These are phyloP conservation scores for Cryptococcus sp. DNA, from an alignment of 1,284 basidiomycete species.

Conservation along the genomic window DNA sequence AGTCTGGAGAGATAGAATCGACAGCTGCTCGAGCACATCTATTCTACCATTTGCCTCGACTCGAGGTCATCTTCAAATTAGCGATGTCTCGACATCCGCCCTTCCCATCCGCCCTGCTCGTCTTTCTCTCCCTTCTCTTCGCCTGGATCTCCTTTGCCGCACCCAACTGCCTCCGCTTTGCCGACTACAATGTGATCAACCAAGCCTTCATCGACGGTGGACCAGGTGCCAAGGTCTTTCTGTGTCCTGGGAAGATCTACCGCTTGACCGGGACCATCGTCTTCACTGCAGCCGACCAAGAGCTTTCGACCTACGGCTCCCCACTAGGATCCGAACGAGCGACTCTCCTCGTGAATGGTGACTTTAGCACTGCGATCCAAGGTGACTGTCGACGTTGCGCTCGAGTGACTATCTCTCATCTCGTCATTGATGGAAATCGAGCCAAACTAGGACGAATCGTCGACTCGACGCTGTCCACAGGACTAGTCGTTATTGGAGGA, in stretches of 20 bases:
- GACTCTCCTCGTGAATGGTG: slow-evolving; percentile 39
- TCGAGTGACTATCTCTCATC: slow-evolving; percentile 35
- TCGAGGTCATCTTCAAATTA: too few species aligned
- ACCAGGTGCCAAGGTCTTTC: slow-evolving; percentile 45
- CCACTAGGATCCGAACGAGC: slow-evolving; percentile 47
- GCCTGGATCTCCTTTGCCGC: slow-evolving; percentile 11
- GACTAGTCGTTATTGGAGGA: slow-evolving; percentile 43
- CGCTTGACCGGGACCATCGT: slow-evolving; percentile 45
- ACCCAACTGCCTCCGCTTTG: slow-evolving; percentile 31
- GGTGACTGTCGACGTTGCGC: slow-evolving; percentile 49
- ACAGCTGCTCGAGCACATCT: too few species aligned
- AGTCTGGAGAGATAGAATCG: too few species aligned
- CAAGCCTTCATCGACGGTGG: slow-evolving; percentile 43
- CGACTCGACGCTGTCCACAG: slow-evolving; percentile 24
- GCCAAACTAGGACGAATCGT: slow-evolving; percentile 33
- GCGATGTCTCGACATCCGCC: too few species aligned
- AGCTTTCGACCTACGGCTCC: slow-evolving; percentile 49
- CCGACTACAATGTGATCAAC: slow-evolving; percentile 40
- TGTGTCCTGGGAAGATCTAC: slow-evolving; percentile 49
- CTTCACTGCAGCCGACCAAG: slow-evolving; percentile 50
- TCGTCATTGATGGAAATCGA: slow-evolving; percentile 45
- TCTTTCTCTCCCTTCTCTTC: slow-evolving; percentile 10
- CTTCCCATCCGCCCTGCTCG: slow-evolving; percentile 2
- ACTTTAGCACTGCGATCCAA: slow-evolving; percentile 39
- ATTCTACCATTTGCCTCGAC: too few species aligned